Evolutionary conservation across 192 early-diverging fungal genomes (phyloP).

Genomic region (Backusella parvicylindrica): DNA sequence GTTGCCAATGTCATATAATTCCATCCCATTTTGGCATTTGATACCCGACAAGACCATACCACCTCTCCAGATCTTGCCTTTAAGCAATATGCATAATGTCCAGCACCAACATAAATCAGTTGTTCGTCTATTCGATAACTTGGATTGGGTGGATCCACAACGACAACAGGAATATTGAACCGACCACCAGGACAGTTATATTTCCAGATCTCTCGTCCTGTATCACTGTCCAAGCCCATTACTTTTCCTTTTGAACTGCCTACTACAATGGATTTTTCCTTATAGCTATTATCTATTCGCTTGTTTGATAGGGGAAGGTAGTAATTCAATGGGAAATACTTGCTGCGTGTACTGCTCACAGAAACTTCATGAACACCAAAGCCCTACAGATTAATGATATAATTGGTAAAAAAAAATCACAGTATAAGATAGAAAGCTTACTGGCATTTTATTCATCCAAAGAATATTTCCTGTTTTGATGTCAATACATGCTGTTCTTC

Average conservation of each 20-base stretch:
- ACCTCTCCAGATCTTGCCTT: neutral
- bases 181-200: slow-evolving; percentile 15
- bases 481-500: slow-evolving; percentile 11
- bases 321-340: neutral
- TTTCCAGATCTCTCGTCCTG: neutral
- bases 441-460: slow-evolving; percentile 28
- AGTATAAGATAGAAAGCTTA: neutral
- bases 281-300: neutral
- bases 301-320: neutral
- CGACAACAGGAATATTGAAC: neutral
- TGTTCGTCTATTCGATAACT: neutral
- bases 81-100: slow-evolving; percentile 12
- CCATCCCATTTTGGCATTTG: neutral
- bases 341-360: slow-evolving; percentile 8
- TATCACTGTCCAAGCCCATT: neutral
- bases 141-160: neutral
- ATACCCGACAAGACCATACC: neutral
- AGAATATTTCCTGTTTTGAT: slow-evolving; percentile 6
- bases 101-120: slow-evolving; percentile 10
- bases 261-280: neutral
- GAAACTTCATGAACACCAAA: slow-evolving; percentile 18
- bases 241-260: neutral
- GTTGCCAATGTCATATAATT: slow-evolving; percentile 18
- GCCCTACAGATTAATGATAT: slow-evolving; percentile 10
- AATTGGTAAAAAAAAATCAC: neutral